Percentiles rank a stretch among this genome's conserved stretches.
Conservation (phyloP, 2,329 filamentous ascomycete species). For the Magnaporthiopsis incrustans region DNA sequence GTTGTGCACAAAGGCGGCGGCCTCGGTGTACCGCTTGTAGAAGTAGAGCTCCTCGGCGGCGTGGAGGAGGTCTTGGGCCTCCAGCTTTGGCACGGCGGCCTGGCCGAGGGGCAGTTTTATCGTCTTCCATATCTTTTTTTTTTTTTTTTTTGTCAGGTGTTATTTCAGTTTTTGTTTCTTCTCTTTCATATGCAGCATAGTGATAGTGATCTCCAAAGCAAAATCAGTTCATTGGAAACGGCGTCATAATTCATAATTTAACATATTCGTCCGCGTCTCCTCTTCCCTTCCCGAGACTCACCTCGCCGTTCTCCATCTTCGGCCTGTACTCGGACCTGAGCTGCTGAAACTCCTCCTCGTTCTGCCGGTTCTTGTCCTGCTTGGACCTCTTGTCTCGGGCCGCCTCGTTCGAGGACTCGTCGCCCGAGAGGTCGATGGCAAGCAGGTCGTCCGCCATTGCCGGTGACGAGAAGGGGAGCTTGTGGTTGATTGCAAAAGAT, state of each 20-base stretch:
- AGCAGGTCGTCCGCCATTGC: constrained; percentile 7
- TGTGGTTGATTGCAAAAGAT: background rate
- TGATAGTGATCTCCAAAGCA: too few species aligned
- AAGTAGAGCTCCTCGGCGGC: constrained; percentile 53
- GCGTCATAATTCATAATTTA: too few species aligned
- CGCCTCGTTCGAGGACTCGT: background rate
- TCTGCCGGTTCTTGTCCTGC: constrained; percentile 28
- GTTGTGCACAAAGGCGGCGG: constrained; percentile 29
- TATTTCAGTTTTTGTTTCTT: background rate
- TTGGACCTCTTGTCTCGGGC: background rate
- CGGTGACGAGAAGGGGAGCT: background rate
- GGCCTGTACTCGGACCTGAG: constrained; percentile 36
- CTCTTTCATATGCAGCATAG: too few species aligned
- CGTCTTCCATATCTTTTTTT: constrained; percentile 32
- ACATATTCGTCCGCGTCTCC: too few species aligned
- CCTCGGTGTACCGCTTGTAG: constrained; percentile 37
- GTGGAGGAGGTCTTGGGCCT: constrained; percentile 42
- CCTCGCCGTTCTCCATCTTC: constrained; percentile 48
- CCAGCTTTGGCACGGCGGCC: constrained; percentile 31
- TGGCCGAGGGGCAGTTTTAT: constrained; percentile 31
- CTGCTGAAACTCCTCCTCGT: constrained; percentile 40
- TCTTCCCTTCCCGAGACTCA: constrained; percentile 20
- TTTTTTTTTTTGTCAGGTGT: background rate
- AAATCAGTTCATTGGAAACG: background rate
- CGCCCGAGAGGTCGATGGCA: constrained; percentile 3